Evolutionary conservation across 768 basidiomycete species (phyloP), one percentile per base, ranked within the genome.

Genomic region (Trametes meyenii): DNA sequence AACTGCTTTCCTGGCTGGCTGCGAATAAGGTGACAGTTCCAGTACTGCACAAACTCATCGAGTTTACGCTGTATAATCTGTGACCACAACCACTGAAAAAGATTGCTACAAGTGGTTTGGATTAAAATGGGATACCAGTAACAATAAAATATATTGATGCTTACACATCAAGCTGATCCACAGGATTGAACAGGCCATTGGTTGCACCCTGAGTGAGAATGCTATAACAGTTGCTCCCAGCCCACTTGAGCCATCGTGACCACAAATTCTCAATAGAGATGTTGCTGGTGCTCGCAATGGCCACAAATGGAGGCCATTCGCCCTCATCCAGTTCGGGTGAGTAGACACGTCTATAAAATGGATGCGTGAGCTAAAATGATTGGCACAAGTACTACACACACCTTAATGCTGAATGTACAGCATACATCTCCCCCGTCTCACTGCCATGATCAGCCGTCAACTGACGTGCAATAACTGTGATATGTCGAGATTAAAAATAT

Each of bases 41-140:
- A 76, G 29, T 66, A 75, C 11, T 19, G 49, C 2, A 51, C 43
- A 58, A 75, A 76, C 1, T 66, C 57, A 50, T 76, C 68, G 0
- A 76, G 68, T 29, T 65, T 66, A 1, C 57, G 46, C 53, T 75
- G 75, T 17, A 73, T 62, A 33, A 77, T 40, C 29, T 67, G 70
- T 4, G 73, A 64, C 52, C 73, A 76, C 5, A 75, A 68, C 73
- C 73, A 77, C 42, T 75, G 68, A 53, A 74, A 75, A 1, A 76
- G 61, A 17, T 55, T 26, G 53, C 53, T 16, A 19, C 5, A 5
- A 14, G 4, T 4, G 42, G 19, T 19, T 5, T 16, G 19, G 42
- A 5, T 16, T 16, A 13, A 43, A 13, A 43, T 16, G 13, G 4
- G 5, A 4, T 5, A 3, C 14, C 16, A 3, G 42, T 13, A 43